Conservation (phyloP, 2,329 filamentous ascomycete species). For the Chaetomium globosum region DNA sequence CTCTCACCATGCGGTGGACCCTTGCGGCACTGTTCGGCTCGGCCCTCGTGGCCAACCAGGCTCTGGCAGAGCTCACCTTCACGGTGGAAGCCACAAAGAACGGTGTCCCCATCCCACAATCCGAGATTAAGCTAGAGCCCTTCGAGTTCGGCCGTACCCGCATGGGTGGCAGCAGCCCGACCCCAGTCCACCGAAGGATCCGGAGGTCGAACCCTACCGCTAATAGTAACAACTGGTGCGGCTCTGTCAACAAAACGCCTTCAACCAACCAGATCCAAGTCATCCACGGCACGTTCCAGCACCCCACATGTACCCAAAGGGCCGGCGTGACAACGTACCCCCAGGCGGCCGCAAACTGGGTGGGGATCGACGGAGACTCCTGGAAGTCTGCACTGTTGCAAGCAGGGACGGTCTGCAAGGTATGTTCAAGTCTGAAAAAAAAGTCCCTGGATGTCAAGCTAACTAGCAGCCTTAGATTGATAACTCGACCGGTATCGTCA, state of each 20-base stretch:
- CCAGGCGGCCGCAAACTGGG: slow-evolving; percentile 36
- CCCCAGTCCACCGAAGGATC: slow-evolving; percentile 9
- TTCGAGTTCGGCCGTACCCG: slow-evolving; percentile 28
- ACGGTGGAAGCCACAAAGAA: slow-evolving; percentile 32
- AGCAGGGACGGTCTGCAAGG: slow-evolving; percentile 37
- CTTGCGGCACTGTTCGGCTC: slow-evolving; percentile 26
- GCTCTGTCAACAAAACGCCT: slow-evolving; percentile 32
- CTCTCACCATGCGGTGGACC: slow-evolving; percentile 32
- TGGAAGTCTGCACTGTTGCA: slow-evolving; percentile 33
- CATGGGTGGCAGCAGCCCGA: not conserved
- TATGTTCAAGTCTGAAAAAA: slow-evolving; percentile 9
- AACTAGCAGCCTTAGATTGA: slow-evolving; percentile 25
- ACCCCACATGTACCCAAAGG: slow-evolving; percentile 32
- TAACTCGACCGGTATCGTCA: slow-evolving; percentile 31
- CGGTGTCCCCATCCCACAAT: slow-evolving; percentile 33
- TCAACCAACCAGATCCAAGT: slow-evolving; percentile 32
- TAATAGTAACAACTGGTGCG: slow-evolving; percentile 38
- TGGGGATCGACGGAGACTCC: slow-evolving; percentile 37
- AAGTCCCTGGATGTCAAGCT: not conserved
- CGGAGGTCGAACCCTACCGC: slow-evolving; percentile 28
- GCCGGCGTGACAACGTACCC: slow-evolving; percentile 32
- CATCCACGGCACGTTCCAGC: slow-evolving; percentile 34
- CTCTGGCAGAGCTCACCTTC: slow-evolving; percentile 32
- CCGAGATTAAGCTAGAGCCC: slow-evolving; percentile 35
- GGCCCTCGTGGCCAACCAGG: slow-evolving; percentile 26